Evolutionary conservation across 306 rosid genomes (phyloP).

Genomic region (Rosa rugosa): DNA sequence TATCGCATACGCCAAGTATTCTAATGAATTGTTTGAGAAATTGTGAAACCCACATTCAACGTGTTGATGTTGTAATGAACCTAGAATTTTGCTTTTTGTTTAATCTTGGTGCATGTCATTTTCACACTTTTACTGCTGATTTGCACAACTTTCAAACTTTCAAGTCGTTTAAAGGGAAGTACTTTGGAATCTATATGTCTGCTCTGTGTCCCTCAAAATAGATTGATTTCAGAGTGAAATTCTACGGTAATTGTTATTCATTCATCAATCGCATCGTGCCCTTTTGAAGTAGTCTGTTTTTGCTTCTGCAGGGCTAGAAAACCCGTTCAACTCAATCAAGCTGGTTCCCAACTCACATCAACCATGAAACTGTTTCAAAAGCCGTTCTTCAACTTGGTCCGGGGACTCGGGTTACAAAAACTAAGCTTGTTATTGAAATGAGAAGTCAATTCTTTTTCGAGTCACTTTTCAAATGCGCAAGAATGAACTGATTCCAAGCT

Average conservation of each 20-base stretch:
- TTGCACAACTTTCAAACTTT: not conserved
- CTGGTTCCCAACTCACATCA: conserved; percentile 29
- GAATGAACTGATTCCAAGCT: not conserved
- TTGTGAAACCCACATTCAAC: conserved; percentile 7
- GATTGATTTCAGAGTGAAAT: not conserved
- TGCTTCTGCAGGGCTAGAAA: conserved; percentile 67
- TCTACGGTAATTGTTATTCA: not conserved
- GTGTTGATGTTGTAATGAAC: conserved; percentile 15
- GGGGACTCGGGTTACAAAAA: conserved; percentile 32
- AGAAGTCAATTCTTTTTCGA: not conserved
- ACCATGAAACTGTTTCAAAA: conserved; percentile 35
- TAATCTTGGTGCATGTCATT: not conserved
- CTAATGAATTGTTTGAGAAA: conserved; percentile 3
- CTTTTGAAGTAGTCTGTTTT: conserved; percentile 40
- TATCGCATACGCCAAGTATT: not conserved
- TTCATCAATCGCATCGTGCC: not conserved
- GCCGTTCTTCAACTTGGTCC: conserved; percentile 27
- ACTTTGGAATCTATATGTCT: not conserved
- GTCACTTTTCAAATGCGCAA: not conserved
- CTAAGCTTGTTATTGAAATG: conserved; percentile 26
- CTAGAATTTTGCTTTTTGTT: not conserved
- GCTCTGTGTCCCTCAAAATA: not conserved
- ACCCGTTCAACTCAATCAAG: conserved; percentile 38
- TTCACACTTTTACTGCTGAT: not conserved
- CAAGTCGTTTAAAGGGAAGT: not conserved